These are phyloP conservation scores for Udeniomyces megalosporus DNA, from an alignment of 768 basidiomycete genomes.

Conservation along the genomic window DNA sequence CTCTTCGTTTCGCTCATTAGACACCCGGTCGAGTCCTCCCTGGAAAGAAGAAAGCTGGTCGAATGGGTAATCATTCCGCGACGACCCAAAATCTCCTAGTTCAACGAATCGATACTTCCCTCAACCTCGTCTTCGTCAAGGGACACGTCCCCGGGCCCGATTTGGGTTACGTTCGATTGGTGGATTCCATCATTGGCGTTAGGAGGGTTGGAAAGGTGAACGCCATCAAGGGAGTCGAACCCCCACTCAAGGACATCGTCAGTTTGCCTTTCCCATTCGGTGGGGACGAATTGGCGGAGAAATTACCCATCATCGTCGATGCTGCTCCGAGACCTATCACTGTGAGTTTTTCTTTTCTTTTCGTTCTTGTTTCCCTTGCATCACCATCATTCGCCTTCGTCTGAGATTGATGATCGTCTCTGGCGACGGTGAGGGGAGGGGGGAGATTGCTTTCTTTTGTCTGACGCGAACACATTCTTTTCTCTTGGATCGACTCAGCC, in stretches of 20 bases:
- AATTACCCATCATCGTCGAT: constrained; percentile 15
- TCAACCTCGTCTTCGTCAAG: constrained; percentile 78
- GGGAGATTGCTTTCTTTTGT: too few relatives aligned
- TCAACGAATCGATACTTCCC: constrained; percentile 64
- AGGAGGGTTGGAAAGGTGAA: constrained; percentile 44
- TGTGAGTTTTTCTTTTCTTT: too few relatives aligned
- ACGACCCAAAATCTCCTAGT: constrained; percentile 82
- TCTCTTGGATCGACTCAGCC: too few relatives aligned
- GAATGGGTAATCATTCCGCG: constrained; percentile 63
- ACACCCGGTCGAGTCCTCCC: constrained; percentile 93
- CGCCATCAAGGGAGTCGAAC: constrained; percentile 38
- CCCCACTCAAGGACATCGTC: constrained; percentile 41
- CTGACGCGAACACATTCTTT: too few relatives aligned
- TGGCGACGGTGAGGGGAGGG: too few relatives aligned
- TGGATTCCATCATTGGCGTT: constrained; percentile 81
- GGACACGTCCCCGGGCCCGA: constrained; percentile 86
- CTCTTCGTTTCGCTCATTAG: constrained; percentile 32
- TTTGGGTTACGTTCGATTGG: constrained; percentile 66
- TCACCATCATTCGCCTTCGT: too few relatives aligned
- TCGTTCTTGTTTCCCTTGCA: too few relatives aligned
- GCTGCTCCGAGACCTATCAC: constrained; percentile 4
- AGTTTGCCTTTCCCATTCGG: constrained; percentile 87
- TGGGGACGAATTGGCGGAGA: constrained; percentile 39
- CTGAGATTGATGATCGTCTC: too few relatives aligned
- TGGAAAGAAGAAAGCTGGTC: constrained; percentile 96